phyloP scores from a whole-genome alignment of 139 green algal species.

The Haematococcus sp. region DNA sequence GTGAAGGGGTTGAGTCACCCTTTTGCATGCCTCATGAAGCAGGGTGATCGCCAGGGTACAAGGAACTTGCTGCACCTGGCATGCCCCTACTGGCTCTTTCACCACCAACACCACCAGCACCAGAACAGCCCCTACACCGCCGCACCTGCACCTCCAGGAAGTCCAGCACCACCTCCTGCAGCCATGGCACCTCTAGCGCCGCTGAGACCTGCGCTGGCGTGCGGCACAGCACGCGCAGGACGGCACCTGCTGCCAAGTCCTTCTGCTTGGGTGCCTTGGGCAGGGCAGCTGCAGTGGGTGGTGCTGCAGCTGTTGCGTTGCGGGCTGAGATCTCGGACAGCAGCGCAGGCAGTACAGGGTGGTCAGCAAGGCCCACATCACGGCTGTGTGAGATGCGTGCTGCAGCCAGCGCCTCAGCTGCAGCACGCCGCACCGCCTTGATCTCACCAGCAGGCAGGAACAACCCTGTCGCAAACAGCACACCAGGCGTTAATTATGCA shows the following conservation, averaged over 20 bases:
- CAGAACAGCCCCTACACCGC: too few species aligned
- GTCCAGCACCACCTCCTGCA: constrained; percentile 80
- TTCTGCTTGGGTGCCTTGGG: neutral
- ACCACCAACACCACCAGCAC: too few species aligned
- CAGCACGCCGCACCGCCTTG: constrained; percentile 62
- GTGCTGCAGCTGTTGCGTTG: constrained; percentile 14
- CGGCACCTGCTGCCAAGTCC: neutral
- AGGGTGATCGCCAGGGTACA: too few species aligned
- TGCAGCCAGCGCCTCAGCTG: constrained; percentile 52
- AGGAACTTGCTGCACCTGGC: too few species aligned
- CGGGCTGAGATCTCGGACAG: constrained; percentile 10
- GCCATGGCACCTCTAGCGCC: constrained; percentile 57
- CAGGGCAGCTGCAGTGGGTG: constrained; percentile 1
- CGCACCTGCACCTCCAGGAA: constrained; percentile 69
- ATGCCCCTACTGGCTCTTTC: too few species aligned
- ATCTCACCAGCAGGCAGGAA: constrained; percentile 62
- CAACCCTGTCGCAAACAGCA: constrained; percentile 32
- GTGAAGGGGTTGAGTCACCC: too few species aligned
- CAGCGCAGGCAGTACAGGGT: constrained; percentile 40
- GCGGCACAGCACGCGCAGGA: constrained; percentile 72
- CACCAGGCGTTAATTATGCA: too few species aligned
- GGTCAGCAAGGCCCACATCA: constrained; percentile 26
- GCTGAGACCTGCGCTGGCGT: constrained; percentile 64
- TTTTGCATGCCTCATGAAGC: too few species aligned
- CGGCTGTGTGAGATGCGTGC: constrained; percentile 4